Evolutionary conservation across 2,329 filamentous ascomycete genomes (phyloP).

Genomic region (Blastomyces silverae): DNA sequence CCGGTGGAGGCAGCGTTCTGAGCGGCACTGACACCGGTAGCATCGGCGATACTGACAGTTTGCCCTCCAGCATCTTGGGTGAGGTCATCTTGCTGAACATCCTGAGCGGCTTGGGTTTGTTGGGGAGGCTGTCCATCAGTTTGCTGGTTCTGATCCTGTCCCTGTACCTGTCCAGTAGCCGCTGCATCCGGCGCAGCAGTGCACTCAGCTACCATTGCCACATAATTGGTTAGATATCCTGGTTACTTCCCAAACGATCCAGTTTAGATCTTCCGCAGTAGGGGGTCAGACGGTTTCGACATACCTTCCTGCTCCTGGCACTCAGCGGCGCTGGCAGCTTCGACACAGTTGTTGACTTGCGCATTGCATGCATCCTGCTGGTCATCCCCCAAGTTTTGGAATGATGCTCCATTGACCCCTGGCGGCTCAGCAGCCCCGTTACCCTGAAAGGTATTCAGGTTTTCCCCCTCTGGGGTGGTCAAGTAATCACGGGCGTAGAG

Average conservation of each 20-base stretch:
- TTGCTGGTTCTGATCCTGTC: not conserved
- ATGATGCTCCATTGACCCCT: conserved; percentile 8
- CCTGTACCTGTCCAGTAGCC: not conserved
- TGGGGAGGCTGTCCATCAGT: not conserved
- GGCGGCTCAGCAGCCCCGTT: not conserved
- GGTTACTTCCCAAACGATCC: not conserved
- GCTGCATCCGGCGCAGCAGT: not conserved
- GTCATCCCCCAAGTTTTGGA: not conserved
- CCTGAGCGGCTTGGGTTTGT: not conserved
- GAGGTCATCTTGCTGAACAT: not conserved
- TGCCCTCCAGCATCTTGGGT: not conserved
- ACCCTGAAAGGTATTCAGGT: conserved; percentile 2
- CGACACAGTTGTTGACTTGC: conserved; percentile 11
- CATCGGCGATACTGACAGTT: not conserved
- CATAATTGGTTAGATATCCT: not conserved
- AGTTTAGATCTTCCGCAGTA: not conserved
- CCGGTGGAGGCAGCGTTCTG: conserved; percentile 4
- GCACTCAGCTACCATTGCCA: not conserved
- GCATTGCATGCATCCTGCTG: conserved; percentile 2
- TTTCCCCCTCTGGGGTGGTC: conserved; percentile 4
- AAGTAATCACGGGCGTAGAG: conserved; percentile 6
- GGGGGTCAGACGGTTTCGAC: not conserved
- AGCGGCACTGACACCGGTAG: not conserved
- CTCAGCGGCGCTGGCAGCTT: not conserved
- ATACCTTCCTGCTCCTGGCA: conserved; percentile 9